Evolutionary conservation across 768 basidiomycete species (phyloP).

Genomic region (Podaxis carcinomalis): DNA sequence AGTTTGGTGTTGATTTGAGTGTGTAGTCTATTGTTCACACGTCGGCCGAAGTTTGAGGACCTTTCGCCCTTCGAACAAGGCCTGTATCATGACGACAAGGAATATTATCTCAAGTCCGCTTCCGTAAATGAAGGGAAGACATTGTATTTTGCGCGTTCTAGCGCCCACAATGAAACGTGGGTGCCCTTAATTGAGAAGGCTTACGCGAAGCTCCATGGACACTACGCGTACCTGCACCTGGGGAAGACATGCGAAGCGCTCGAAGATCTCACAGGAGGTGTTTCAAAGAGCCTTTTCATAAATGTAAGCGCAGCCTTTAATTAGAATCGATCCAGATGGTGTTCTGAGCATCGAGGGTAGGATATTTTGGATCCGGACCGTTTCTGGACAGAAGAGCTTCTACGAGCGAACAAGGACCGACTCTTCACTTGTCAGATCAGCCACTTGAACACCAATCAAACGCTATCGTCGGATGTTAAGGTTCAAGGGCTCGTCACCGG

Average conservation of each 20-base stretch:
- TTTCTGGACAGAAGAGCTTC: conserved; percentile 49
- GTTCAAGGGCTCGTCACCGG: conserved; percentile 36
- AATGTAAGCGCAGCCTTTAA: conserved; percentile 15
- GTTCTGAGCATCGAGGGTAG: conserved; percentile 16
- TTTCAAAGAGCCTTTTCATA: conserved; percentile 20
- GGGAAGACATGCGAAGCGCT: conserved; percentile 43
- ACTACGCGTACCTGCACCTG: conserved; percentile 30
- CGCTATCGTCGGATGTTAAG: conserved; percentile 18
- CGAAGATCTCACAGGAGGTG: conserved; percentile 49
- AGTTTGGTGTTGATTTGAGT: neutral
- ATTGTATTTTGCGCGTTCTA: conserved; percentile 46
- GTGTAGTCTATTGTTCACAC: conserved; percentile 41
- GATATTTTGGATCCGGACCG: conserved; percentile 46
- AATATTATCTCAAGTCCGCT: conserved; percentile 38
- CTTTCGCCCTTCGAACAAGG: conserved; percentile 34
- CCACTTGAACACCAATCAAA: conserved; percentile 24
- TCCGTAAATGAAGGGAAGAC: conserved; percentile 41
- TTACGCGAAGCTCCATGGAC: conserved; percentile 51
- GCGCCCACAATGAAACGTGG: conserved; percentile 47
- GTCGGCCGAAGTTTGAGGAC: conserved; percentile 48
- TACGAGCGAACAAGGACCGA: conserved; percentile 40
- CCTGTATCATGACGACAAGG: conserved; percentile 48
- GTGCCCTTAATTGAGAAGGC: conserved; percentile 54
- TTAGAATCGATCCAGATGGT: neutral
- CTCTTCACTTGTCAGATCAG: conserved; percentile 46